These are phyloP conservation scores for Pyrenochaeta sp. DNA, from an alignment of 2,329 filamentous ascomycete genomes.

Conservation along the genomic window DNA sequence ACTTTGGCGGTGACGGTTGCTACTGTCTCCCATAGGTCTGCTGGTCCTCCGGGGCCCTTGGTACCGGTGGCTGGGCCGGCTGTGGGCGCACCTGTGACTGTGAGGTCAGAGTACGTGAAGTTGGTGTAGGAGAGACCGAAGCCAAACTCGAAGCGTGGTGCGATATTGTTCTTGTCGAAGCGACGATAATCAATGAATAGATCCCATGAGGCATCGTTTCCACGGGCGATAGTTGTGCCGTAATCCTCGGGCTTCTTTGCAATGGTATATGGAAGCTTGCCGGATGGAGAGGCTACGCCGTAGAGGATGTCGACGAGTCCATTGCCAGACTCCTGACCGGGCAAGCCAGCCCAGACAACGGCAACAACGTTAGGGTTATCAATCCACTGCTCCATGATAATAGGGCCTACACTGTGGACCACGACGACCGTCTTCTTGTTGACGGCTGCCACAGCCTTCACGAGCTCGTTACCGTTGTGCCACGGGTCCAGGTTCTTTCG, in stretches of 20 bases:
- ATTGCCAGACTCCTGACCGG: conserved; percentile 53
- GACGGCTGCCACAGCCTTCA: conserved; percentile 45
- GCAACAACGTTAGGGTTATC: conserved; percentile 48
- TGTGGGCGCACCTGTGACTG: conserved; percentile 28
- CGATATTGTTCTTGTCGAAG: conserved; percentile 52
- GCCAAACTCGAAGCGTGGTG: conserved; percentile 55
- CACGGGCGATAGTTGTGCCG: conserved; percentile 29
- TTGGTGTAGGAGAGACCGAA: conserved; percentile 54
- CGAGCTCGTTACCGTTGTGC: conserved; percentile 53
- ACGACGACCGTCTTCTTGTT: conserved; percentile 50
- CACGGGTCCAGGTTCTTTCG: conserved; percentile 58
- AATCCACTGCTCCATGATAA: conserved; percentile 47
- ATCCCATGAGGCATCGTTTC: conserved; percentile 46
- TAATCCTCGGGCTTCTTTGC: conserved; percentile 45
- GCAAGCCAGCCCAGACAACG: conserved; percentile 50
- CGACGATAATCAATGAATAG: conserved; percentile 56
- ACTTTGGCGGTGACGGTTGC: conserved; percentile 45
- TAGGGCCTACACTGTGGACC: conserved; percentile 47
- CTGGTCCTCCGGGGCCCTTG: conserved; percentile 35
- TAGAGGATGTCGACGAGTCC: conserved; percentile 56
- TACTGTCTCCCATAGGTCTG: conserved; percentile 45
- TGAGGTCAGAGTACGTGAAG: conserved; percentile 50
- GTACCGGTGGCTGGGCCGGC: conserved; percentile 33
- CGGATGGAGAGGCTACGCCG: conserved; percentile 54
- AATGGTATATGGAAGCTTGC: conserved; percentile 64